Evolutionary conservation across 148 eudicot genomes (phyloP), one percentile per base, ranked within the genome.

Genomic region (Dysphania ambrosioides): DNA sequence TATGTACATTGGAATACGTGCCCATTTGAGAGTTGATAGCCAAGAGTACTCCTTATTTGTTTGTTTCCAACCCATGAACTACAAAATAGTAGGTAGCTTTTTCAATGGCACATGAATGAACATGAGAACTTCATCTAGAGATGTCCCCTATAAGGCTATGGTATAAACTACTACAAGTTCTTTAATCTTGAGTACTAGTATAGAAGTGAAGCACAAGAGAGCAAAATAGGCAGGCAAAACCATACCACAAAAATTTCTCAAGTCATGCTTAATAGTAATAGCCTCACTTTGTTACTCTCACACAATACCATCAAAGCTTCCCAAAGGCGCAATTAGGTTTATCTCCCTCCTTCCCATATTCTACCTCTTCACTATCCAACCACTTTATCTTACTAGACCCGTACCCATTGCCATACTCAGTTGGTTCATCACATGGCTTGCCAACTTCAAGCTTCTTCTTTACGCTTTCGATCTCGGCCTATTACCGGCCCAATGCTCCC

Each of bases 311-410:
- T 81, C 93, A 5, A 86, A 71, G 8, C 35, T 90, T 34, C 81
- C 88, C 23, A 69, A 76, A 31, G 96, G 91, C 29, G 73, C 65
- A 1, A 15, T 66, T 58, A 85, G 93, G 47, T 49, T 94, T 31
- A 0, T 90, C 24, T 86, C 90, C 41, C 79, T 94, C 44, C 32
- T 85, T 8, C 98, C 98, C 7, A 57, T 91, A 55, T 62, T 91
- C 83, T 79, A 15, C 68, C 73, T 91, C 81, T 88, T 87, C 85
- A 67, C 85, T 19, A 24, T 84, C 69, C 84, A 91, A 79, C 97
- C 97, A 1, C 84, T 87, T 42, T 76, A 24, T 34, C 77, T 87
- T 41, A 8, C 86, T 58, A 76, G 81, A 36, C 83, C 85, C 18
- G 76, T 82, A 70, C 70, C 82, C 29, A 62, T 82, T 0, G 80